A percentile compares a stretch with the other conserved stretches of the same genome.
phyloP scores from a whole-genome alignment of 2,329 filamentous ascomycete genomes.

The Xylaria digitata region DNA sequence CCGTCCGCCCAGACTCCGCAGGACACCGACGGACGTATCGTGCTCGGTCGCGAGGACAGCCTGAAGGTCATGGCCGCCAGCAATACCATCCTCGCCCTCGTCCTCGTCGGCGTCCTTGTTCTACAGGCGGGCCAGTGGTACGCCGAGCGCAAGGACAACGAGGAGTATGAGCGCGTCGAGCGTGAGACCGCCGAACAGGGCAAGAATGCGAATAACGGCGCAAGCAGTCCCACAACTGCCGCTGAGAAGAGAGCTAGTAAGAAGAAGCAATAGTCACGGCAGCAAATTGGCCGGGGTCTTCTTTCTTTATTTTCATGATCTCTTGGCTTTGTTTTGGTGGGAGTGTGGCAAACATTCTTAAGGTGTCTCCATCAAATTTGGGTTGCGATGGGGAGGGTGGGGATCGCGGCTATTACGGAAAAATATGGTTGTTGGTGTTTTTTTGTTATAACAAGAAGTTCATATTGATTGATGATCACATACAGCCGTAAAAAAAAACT shows the following conservation, averaged over 20 bases:
- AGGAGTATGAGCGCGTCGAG: conserved; percentile 75
- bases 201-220: conserved; percentile 42
- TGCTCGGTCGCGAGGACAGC: conserved; percentile 86
- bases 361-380: conserved; percentile 5
- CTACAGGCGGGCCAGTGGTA: conserved; percentile 99
- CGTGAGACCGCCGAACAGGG: conserved; percentile 48
- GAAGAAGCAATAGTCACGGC: conserved; percentile 45
- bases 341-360: conserved; percentile 8
- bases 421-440: conserved; percentile 5
- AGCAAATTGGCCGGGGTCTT: neutral
- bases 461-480: conserved; percentile 24
- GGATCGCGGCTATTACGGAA: conserved; percentile 12
- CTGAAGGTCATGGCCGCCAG: conserved; percentile 91
- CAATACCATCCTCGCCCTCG: conserved; percentile 94
- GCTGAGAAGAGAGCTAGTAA: conserved; percentile 48
- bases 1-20: conserved; percentile 44
- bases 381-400: neutral
- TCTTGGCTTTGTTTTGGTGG: neutral
- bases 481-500: neutral
- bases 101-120: conserved; percentile 90
- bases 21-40: conserved; percentile 66
- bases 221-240: conserved; percentile 33
- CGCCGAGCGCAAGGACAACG: conserved; percentile 90
- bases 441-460: conserved; percentile 12
- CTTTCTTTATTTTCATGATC: neutral